Percentiles rank a stretch among this genome's conserved stretches.
Conservation (phyloP, 441 rosid genomes). For the Breynia disticha region DNA sequence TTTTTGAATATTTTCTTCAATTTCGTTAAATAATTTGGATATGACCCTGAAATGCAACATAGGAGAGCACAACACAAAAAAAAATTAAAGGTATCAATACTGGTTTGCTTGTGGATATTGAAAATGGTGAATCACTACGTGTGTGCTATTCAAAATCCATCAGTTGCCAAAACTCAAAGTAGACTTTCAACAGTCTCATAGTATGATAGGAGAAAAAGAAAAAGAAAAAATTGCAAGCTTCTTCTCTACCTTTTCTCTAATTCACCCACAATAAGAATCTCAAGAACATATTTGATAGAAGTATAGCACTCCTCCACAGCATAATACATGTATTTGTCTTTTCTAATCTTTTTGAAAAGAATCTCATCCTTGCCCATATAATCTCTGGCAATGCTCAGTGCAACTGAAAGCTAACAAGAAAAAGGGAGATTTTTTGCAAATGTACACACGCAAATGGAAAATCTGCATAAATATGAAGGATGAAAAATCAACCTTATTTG, state of each 20-base stretch:
- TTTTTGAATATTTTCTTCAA: slow-evolving; percentile 63
- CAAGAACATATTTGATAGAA: slow-evolving; percentile 74
- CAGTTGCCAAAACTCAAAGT: slow-evolving; percentile 1
- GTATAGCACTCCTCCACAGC: slow-evolving; percentile 88
- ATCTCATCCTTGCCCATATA: slow-evolving; percentile 58
- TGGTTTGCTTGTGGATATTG: neutral
- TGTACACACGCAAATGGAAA: slow-evolving; percentile 5
- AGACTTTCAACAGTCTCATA: neutral
- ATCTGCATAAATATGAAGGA: neutral
- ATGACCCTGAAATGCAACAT: slow-evolving; percentile 41
- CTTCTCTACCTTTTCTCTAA: slow-evolving; percentile 66
- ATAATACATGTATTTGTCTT: slow-evolving; percentile 78
- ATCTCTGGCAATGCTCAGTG: slow-evolving; percentile 79
- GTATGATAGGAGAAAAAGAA: neutral
- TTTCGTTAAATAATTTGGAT: slow-evolving; percentile 48
- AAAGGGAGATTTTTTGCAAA: slow-evolving; percentile 22
- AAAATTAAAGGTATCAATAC: neutral
- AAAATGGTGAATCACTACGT: neutral
- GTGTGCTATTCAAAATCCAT: neutral
- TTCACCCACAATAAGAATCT: slow-evolving; percentile 70
- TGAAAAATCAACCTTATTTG: slow-evolving; percentile 56
- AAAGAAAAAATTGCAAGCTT: neutral
- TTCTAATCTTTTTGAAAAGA: slow-evolving; percentile 64
- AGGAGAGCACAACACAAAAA: slow-evolving; percentile 1
- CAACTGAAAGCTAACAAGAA: slow-evolving; percentile 65